Conservation (phyloP, 257 asterid genomes). For the Eustoma russellianum region DNA sequence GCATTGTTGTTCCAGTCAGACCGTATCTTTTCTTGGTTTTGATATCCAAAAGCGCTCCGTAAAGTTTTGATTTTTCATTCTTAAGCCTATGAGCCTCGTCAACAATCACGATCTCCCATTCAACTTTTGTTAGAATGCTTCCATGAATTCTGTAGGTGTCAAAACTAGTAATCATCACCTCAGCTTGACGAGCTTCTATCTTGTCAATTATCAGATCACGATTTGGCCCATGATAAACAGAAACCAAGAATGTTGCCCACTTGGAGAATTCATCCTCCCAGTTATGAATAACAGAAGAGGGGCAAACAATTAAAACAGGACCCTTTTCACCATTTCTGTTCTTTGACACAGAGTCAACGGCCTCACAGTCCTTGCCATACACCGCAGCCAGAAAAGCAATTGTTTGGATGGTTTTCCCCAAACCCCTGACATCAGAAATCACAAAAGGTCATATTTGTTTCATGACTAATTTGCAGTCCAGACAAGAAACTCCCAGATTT, state of each 20-base stretch:
- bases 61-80: constrained; percentile 89
- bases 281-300: constrained; percentile 85
- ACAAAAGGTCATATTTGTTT: too few relatives aligned
- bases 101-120: constrained; percentile 74
- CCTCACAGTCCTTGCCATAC: constrained; percentile 51
- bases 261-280: constrained; percentile 89
- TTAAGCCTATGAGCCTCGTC: constrained; percentile 94
- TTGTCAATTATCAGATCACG: constrained; percentile 68
- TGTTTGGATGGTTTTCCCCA: constrained; percentile 94
- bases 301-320: constrained; percentile 72
- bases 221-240: constrained; percentile 81
- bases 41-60: constrained; percentile 52
- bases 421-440: constrained; percentile 51
- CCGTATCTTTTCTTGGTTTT: constrained; percentile 81
- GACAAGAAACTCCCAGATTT: too few relatives aligned
- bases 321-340: constrained; percentile 33
- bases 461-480: too few relatives aligned
- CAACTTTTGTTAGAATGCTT: constrained; percentile 42
- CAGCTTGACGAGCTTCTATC: constrained; percentile 50
- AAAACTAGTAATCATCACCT: constrained; percentile 78
- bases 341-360: constrained; percentile 18
- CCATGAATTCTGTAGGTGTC: constrained; percentile 91
- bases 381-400: constrained; percentile 93
- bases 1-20: constrained; percentile 93
- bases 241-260: constrained; percentile 74